phyloP scores from a whole-genome alignment of 1,284 basidiomycete genomes.

The Malassezia restricta region DNA sequence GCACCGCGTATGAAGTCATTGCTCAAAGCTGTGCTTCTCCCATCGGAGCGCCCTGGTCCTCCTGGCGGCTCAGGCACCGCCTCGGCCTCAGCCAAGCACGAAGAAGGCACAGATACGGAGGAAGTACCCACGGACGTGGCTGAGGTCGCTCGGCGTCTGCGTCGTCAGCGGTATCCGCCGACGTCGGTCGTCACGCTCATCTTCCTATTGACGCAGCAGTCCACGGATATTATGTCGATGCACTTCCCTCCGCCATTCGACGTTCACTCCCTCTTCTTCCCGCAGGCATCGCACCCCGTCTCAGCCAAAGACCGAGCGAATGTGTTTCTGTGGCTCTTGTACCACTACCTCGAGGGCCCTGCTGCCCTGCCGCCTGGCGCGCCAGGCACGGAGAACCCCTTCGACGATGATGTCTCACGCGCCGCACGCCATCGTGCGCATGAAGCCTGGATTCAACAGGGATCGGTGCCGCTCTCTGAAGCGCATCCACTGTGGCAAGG shows the following conservation, averaged over 20 bases:
- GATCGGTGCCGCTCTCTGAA: slow-evolving; percentile 7
- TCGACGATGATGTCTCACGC: slow-evolving; percentile 28
- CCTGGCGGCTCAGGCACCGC: slow-evolving; percentile 23
- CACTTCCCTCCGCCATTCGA: slow-evolving; percentile 36
- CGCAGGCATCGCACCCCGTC: slow-evolving; percentile 28
- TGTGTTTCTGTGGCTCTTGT: slow-evolving; percentile 40
- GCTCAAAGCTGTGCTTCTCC: slow-evolving; percentile 62
- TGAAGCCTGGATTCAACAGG: slow-evolving; percentile 18
- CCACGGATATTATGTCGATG: slow-evolving; percentile 28
- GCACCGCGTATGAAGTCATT: slow-evolving; percentile 66
- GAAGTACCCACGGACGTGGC: slow-evolving; percentile 33
- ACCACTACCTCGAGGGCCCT: slow-evolving; percentile 40
- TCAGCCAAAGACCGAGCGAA: slow-evolving; percentile 30
- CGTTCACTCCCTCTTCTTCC: slow-evolving; percentile 39
- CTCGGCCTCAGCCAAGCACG: slow-evolving; percentile 21
- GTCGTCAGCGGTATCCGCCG: slow-evolving; percentile 20
- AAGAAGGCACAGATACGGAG: slow-evolving; percentile 25
- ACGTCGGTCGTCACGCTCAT: slow-evolving; percentile 41
- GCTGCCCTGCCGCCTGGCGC: slow-evolving; percentile 26
- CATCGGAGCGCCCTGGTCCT: slow-evolving; percentile 53
- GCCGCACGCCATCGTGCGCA: slow-evolving; percentile 19
- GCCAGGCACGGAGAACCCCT: slow-evolving; percentile 26
- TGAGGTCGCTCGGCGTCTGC: slow-evolving; percentile 30
- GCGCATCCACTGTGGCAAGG: slow-evolving; percentile 28
- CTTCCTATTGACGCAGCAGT: slow-evolving; percentile 33